Evolutionary conservation across 139 green algal genomes (phyloP), one percentile per base, ranked within the genome.

Genomic region (Pleodorina starrii): DNA sequence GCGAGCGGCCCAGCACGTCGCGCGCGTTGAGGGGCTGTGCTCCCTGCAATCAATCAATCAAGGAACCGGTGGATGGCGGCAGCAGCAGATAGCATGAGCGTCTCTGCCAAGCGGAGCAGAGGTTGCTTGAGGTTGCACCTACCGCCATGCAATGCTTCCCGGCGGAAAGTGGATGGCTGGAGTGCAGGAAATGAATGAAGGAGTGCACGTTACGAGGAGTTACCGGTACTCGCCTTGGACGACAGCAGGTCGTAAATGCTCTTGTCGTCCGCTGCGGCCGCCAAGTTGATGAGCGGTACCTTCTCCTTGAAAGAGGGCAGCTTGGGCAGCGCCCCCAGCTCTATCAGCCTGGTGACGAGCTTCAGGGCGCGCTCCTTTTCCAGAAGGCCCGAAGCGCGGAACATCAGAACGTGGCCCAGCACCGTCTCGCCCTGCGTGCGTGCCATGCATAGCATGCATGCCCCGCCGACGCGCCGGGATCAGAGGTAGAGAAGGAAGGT

Each of bases 401-500:
- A 91, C 54, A 77, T 76, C 14, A 93, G 83, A 69, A 93, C 77
- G 73, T 90, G 89, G 35, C 87, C 87, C 48, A 91, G 76, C 10
- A 86, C 35, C 1, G 87, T 93, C 69, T 93, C 87, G 25, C 90
- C 86, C 60, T 86, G 54, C 25, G n/a, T n/a, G n/a, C n/a, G n/a
- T n/a, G n/a, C n/a, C n/a, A n/a, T n/a, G n/a, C n/a, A n/a, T n/a
- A n/a, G n/a, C n/a, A n/a, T n/a, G n/a, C n/a, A n/a, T n/a, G n/a
- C n/a, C n/a, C n/a, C n/a, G n/a, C n/a, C n/a, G n/a, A n/a, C n/a
- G n/a, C n/a, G n/a, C n/a, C n/a, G n/a, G n/a, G n/a, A 57, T 57
- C 10, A 57, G 12, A 57, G 10, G 12, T 21, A 57, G 12, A 21
- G 12, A 57, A 57, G 12, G 10, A 57, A 57, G 12, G 12, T 57